Evolutionary conservation across 768 basidiomycete genomes (phyloP), one percentile per base, ranked within the genome.

Genomic region (Cubamyces lactineus): DNA sequence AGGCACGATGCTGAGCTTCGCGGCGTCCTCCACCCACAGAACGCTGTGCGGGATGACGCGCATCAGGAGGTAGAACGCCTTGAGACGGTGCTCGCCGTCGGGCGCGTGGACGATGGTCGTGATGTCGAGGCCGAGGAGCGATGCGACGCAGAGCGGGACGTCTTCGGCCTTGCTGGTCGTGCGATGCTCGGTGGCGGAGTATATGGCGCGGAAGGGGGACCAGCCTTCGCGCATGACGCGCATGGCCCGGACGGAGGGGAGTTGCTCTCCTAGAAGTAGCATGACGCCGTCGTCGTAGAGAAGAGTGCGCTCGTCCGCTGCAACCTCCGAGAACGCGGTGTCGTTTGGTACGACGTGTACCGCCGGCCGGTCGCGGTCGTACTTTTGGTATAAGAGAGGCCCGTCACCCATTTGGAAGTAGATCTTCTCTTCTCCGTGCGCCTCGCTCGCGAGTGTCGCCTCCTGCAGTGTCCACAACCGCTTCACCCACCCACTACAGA

Each of bases 401-500:
- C 59, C 59, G 34, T 60, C 59, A 42, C 34, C 30, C 52, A 53
- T 60, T 28, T 60, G 59, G 28, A 60, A 50, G 45, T 52, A 60
- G 21, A 60, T 26, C 28, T 43, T 60, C 19, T 50, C 51, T 15
- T 40, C 47, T 21, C 40, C 48, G 16, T 50, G 48, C 28, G 41
- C 59, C 26, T 24, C 49, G 40, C 40, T 50, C 21, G 59, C 50
- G 21, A 60, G 47, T 28, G 48, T 34, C 1, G 59, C 59, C 28
- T 60, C 59, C 26, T 60, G 59, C 5, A 60, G 50, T 5, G 59
- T 60, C 59, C 59, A 60, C 5, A 60, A 51, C 1, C 59, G 59
- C 41, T 60, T 60, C 39, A 60, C 45, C 59, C 59, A 60, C 7
- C 59, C 59, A 34, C 59, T 53, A 34, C 59, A 53, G 2, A 60